A percentile compares a stretch with the other conserved stretches of the same genome.
phyloP scores from a whole-genome alignment of 2,329 filamentous ascomycete genomes.

The Rachicladosporium sp. region DNA sequence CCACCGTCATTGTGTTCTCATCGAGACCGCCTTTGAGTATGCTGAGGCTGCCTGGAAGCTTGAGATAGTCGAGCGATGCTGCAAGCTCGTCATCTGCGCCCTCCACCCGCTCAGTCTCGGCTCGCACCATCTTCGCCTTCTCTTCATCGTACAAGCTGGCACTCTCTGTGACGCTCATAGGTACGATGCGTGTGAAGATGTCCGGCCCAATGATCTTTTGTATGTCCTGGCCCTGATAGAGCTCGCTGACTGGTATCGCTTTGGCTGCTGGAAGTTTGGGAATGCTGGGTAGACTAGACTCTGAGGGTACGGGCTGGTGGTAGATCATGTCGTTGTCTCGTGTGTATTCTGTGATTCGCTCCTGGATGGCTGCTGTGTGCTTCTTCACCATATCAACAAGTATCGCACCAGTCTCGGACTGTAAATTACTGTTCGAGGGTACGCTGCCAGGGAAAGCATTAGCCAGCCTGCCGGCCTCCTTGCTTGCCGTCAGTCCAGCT shows the following conservation, averaged over 20 bases:
- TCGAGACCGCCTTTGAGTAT: constrained; percentile 88
- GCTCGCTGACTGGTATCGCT: constrained; percentile 88
- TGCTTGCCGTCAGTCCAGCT: constrained; percentile 64
- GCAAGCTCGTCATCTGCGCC: constrained; percentile 92
- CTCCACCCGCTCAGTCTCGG: constrained; percentile 87
- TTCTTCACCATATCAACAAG: constrained; percentile 75
- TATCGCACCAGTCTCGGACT: constrained; percentile 60
- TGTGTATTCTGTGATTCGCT: constrained; percentile 60
- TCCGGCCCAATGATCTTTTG: constrained; percentile 94
- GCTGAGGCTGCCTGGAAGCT: constrained; percentile 66
- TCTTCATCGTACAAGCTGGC: constrained; percentile 97
- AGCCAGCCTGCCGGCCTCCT: constrained; percentile 64
- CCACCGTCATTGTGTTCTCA: constrained; percentile 65
- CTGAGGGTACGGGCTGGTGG: constrained; percentile 78
- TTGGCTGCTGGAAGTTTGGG: constrained; percentile 90
- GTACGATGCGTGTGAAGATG: constrained; percentile 92
- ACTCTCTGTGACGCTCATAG: constrained; percentile 89
- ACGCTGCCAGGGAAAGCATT: constrained; percentile 69
- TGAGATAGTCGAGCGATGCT: constrained; percentile 83
- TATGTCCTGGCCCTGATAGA: constrained; percentile 95
- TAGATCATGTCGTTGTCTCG: constrained; percentile 99
- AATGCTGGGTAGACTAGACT: constrained; percentile 69
- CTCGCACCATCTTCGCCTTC: constrained; percentile 87
- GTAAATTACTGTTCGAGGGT: constrained; percentile 70
- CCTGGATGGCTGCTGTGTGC: constrained; percentile 67